These are phyloP conservation scores for Takakia lepidozioides DNA, from an alignment of 225 moss, liverwort and hornwort genomes.

Conservation along the genomic window DNA sequence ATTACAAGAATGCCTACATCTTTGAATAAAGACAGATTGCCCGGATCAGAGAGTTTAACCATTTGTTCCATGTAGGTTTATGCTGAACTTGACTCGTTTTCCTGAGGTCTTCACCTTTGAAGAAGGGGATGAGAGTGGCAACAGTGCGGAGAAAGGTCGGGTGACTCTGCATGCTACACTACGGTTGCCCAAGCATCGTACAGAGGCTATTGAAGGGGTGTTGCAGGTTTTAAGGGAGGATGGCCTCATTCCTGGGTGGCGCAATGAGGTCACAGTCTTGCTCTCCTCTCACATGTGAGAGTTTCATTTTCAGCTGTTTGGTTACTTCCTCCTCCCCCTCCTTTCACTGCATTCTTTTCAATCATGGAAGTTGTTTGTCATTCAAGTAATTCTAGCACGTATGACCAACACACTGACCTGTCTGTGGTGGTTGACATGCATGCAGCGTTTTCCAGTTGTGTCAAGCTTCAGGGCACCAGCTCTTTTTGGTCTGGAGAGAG, in stretches of 20 bases:
- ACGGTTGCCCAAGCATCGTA: conserved; percentile 45
- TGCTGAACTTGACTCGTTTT: conserved; percentile 68
- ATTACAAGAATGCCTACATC: too few relatives aligned
- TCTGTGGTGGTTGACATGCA: too few relatives aligned
- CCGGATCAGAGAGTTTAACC: too few relatives aligned
- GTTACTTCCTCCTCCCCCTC: too few relatives aligned
- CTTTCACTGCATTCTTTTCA: too few relatives aligned
- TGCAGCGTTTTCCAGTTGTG: conserved; percentile 68
- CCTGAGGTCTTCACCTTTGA: conserved; percentile 63
- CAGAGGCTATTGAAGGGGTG: conserved; percentile 52
- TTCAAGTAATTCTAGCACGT: too few relatives aligned
- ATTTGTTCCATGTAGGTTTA: too few relatives aligned
- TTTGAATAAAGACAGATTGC: too few relatives aligned
- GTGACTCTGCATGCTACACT: conserved; percentile 38
- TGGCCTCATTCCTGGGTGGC: conserved; percentile 88
- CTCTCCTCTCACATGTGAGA: too few relatives aligned
- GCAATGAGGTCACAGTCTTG: conserved; percentile 97
- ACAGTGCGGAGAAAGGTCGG: conserved; percentile 13
- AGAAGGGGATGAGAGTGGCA: conserved; percentile 7
- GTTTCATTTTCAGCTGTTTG: too few relatives aligned
- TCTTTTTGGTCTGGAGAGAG: conserved; percentile 74
- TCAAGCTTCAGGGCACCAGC: conserved; percentile 53
- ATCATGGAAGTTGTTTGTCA: too few relatives aligned
- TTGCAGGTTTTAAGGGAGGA: conserved; percentile 53
- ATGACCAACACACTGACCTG: too few relatives aligned